phyloP scores from a whole-genome alignment of 176 grass and related monocot genomes.

The Melocanna baccifera region DNA sequence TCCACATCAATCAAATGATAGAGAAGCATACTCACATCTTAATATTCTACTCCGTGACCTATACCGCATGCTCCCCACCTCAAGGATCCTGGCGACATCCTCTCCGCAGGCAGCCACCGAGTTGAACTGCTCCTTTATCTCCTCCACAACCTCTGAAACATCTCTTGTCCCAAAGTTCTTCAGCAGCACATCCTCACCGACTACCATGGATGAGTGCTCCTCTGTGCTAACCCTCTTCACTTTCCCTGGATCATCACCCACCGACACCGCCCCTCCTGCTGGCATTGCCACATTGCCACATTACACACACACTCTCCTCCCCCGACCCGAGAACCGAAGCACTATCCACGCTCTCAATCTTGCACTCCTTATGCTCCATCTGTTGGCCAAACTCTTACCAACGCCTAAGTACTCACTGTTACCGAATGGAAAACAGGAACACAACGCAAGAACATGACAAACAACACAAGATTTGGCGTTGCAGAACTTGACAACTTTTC shows the following conservation, averaged over 20 bases:
- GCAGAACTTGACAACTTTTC: no score
- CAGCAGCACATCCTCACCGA: constrained; percentile 23
- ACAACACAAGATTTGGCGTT: no score
- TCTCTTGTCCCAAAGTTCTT: constrained; percentile 50
- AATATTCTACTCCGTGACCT: constrained; percentile 44
- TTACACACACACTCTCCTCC: constrained; percentile 45
- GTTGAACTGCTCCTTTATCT: constrained; percentile 84
- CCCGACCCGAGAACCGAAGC: constrained; percentile 31
- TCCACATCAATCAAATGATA: constrained; percentile 4
- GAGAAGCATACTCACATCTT: constrained; percentile 58
- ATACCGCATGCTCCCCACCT: constrained; percentile 64
- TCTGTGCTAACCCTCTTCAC: constrained; percentile 47
- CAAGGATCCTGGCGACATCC: constrained; percentile 73
- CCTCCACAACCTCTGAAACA: constrained; percentile 57
- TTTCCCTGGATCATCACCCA: constrained; percentile 17
- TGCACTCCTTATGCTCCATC: constrained; percentile 31
- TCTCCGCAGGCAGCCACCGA: constrained; percentile 53
- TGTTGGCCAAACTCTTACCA: no score
- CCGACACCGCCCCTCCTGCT: not conserved
- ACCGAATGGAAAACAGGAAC: no score
- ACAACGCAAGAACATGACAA: no score
- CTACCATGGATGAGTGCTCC: constrained; percentile 40
- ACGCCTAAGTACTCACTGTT: no score
- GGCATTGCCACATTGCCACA: constrained; percentile 36
- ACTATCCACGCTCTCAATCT: constrained; percentile 37